Conservation (phyloP, 768 basidiomycete species). For the Suillus brevipes region DNA sequence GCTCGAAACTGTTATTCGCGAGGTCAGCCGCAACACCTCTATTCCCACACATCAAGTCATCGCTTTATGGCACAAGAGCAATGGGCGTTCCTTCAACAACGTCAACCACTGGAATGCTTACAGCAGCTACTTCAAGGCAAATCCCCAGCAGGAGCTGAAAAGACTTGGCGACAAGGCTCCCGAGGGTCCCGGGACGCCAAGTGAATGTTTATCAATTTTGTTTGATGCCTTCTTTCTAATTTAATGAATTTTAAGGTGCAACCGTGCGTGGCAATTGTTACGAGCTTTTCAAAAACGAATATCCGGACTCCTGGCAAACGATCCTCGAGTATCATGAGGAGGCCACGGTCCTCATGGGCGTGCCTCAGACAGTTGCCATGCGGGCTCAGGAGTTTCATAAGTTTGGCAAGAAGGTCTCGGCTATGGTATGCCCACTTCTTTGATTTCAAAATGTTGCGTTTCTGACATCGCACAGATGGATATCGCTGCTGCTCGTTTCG, state of each 20-base stretch:
- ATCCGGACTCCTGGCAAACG: not conserved
- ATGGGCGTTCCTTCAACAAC: slow-evolving; percentile 2
- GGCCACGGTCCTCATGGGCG: not conserved
- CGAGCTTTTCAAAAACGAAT: not conserved
- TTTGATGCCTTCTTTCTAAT: not conserved
- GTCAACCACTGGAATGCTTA: slow-evolving; percentile 12
- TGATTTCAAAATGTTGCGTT: not conserved
- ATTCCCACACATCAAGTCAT: slow-evolving; percentile 8
- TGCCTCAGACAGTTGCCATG: not conserved
- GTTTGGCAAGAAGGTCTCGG: not conserved
- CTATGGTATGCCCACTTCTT: not conserved
- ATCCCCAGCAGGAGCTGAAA: slow-evolving; percentile 6
- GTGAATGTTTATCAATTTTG: not conserved
- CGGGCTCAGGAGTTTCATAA: not conserved
- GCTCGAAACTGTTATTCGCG: not conserved
- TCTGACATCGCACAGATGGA: not conserved
- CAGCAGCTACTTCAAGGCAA: slow-evolving; percentile 4
- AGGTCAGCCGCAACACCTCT: slow-evolving; percentile 2
- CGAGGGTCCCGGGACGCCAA: not conserved
- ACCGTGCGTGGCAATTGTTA: not conserved
- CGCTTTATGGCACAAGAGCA: slow-evolving; percentile 6
- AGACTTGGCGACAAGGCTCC: not conserved
- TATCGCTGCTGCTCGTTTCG: not conserved
- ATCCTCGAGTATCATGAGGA: not conserved
- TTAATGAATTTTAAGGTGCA: not conserved